Evolutionary conservation across 768 basidiomycete species (phyloP), one percentile per base, ranked within the genome.

Genomic region (Podaxis sp.): DNA sequence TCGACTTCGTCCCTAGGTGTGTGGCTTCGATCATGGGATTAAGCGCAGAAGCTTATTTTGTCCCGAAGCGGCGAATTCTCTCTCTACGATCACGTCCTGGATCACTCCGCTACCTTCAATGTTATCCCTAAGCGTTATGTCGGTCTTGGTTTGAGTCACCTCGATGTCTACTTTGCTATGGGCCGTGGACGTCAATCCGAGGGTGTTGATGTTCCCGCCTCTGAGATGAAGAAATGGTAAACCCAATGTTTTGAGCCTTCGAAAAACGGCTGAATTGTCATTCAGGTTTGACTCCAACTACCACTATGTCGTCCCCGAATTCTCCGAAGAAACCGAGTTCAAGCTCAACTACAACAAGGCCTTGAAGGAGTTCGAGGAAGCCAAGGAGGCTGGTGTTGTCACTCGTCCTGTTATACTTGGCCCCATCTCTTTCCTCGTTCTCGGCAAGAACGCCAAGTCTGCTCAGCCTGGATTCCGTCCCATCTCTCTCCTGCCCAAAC

Each of bases 221-320:
- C 87, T 66, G 96, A 98, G 83, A 99, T 99, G 97, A 98, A 97
- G 86, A 99, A 99, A 80, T 99, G 97, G 96, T 93, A 73, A 70
- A 88, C 80, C 44, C 30, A 59, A 61, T 22, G 28, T 61, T 61
- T 41, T 52, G 36, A 22, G 41, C 57, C 44, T 36, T 38, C 37
- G 24, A 63, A 37, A 63, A 62, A 58, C 56, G 50, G 15, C 56
- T 56, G 22, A 59, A n/a, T 54, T 56, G 62, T 52, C 58, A 65
- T 65, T 44, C 66, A 96, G 94, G 95, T 96, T 95, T 75, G 95
- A 97, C 79, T 95, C 94, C 56, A 98, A 97, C 87, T 99, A 97
- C 83, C 96, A 99, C 82, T 96, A 89, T 73, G 95, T 99, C 76
- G 97, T 99, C 64, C 96, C 96, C 60, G 97, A 97, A 80, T 87